Base-by-base conservation (phyloP, 1,284 basidiomycete genomes). In the Puccinia coronata region DNA sequence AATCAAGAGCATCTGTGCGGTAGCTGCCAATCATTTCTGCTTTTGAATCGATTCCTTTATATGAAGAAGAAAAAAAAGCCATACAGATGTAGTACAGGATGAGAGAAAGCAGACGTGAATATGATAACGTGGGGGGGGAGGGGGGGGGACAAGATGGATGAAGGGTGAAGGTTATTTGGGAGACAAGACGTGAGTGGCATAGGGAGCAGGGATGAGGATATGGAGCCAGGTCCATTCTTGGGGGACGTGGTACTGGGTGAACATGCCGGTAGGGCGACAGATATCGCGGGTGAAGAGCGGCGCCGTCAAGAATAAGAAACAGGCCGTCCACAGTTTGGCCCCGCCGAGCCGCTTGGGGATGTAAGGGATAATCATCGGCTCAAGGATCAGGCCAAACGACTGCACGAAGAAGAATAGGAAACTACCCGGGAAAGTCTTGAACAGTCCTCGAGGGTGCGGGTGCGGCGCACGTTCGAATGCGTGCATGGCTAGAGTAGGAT, bases 371-470 rank as follows among this genome's bases (percentile, higher is more conserved):
- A 78, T 78, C 4, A 36, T 65, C 11, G 75, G 75, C 36, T 78
- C 75, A 5, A 78, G 34, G 25, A 78, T 51, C n/a, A 78, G 18
- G 3, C 75, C 75, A 31, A 78, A 41, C 18, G 75, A 65, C 69
- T 78, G 75, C 20, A 78, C 16, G 9, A 67, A 53, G 28, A 78
- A 78, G 49, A 78, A 78, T 18, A 78, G 34, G 36, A 78, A 78
- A 25, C 59, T 65, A 1, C 39, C 28, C n/a, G 59, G 63, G 23
- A 69, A 55, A 25, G 43, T 53, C 63, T 39, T 69, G 61, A 78
- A 67, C 23, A 65, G 36, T 34, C 34, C 34, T n/a, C 63, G 63
- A 8, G 75, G 61, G 20, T 51, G 39, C 28, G 59, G 61, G 41
- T 78, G 75, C 23, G 75, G 75, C 31, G 5, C 69, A 5, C 49